These are phyloP conservation scores for Melocanna baccifera DNA, from an alignment of 176 grass and related monocot genomes.

Conservation along the genomic window DNA sequence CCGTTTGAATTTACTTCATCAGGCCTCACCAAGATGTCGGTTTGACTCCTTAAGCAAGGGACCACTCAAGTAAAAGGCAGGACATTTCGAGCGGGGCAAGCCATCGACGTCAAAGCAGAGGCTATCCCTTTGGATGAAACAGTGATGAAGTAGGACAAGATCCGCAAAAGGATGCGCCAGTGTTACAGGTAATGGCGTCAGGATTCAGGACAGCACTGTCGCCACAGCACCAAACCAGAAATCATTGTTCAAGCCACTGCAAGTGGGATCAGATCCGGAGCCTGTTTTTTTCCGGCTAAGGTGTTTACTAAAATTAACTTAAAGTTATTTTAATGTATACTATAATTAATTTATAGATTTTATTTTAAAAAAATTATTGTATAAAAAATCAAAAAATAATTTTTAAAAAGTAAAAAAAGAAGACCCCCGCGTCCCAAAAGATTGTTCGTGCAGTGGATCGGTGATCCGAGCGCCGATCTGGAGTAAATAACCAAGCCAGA, in stretches of 20 bases:
- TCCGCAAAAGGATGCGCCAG: constrained; percentile 29
- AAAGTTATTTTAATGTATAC: too few species aligned
- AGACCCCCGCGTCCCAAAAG: too few species aligned
- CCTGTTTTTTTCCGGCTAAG: too few species aligned
- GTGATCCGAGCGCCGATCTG: not conserved
- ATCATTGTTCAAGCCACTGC: not conserved
- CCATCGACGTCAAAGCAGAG: not conserved
- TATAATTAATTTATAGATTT: too few species aligned
- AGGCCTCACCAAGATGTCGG: too few species aligned
- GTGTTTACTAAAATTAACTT: too few species aligned
- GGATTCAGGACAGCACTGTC: not conserved
- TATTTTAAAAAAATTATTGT: too few species aligned
- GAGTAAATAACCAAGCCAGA: not conserved
- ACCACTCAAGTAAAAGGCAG: not conserved
- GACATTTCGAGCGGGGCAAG: not conserved
- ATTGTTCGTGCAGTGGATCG: not conserved
- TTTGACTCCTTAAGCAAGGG: not conserved
- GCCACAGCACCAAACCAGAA: not conserved
- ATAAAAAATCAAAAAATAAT: too few species aligned
- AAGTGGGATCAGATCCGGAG: constrained; percentile 18
- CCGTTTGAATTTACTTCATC: not conserved
- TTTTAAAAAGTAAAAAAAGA: too few species aligned
- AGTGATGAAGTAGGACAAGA: constrained; percentile 41
- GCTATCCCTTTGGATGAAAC: constrained; percentile 5
- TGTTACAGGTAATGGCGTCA: not conserved